Conservation (phyloP, 1,284 basidiomycete genomes). For the Tremellales sp. region DNA sequence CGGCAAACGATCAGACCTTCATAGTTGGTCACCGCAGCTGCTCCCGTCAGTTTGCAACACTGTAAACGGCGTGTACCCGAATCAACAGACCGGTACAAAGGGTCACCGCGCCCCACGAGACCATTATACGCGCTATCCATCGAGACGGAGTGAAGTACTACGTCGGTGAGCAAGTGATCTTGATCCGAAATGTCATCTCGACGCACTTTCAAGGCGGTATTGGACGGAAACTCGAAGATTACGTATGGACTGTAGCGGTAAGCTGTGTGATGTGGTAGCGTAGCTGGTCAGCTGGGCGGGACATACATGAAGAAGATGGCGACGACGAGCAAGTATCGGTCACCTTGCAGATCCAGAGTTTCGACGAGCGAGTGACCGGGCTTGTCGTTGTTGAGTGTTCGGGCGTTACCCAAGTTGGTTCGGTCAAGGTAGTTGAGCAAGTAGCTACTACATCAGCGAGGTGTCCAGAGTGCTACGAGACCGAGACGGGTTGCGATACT, state of each 20-base stretch:
- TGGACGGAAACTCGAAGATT: constrained; percentile 27
- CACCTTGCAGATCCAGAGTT: constrained; percentile 18
- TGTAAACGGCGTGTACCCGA: too few relatives aligned
- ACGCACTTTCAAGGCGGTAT: constrained; percentile 27
- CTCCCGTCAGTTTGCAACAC: constrained; percentile 52
- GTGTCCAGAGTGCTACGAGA: constrained; percentile 5
- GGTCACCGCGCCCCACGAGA: constrained; percentile 17
- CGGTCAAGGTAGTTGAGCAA: constrained; percentile 11
- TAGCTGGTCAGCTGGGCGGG: neutral
- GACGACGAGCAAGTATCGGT: constrained; percentile 24
- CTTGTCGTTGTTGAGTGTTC: constrained; percentile 29
- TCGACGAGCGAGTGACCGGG: constrained; percentile 23
- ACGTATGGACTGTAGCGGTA: constrained; percentile 19
- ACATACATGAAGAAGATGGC: constrained; percentile 30
- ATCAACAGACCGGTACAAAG: too few relatives aligned
- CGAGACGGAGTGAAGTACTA: neutral
- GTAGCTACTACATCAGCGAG: neutral
- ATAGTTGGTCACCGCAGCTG: constrained; percentile 52
- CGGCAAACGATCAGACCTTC: constrained; percentile 51
- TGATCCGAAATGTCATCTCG: too few relatives aligned
- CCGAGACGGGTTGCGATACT: too few relatives aligned
- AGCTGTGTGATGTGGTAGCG: neutral
- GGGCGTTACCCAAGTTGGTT: constrained; percentile 30
- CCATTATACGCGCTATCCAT: constrained; percentile 13
- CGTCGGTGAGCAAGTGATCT: too few relatives aligned